phyloP scores from a whole-genome alignment of 768 basidiomycete species.

The Agaricus subrufescens region DNA sequence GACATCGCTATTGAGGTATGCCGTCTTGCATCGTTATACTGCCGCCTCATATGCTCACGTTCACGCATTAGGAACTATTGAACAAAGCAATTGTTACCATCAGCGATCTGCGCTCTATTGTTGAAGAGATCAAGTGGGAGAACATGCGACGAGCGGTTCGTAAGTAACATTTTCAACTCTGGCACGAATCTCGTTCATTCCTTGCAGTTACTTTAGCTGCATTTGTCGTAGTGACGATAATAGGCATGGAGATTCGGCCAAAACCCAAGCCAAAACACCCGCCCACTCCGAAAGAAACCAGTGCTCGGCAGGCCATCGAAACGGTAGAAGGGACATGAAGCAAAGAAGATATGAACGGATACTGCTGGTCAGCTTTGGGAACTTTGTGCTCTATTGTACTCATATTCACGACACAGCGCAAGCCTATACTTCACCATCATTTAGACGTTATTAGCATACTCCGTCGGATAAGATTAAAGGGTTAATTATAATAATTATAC shows the following conservation, averaged over 20 bases:
- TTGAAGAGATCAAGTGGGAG: constrained; percentile 86
- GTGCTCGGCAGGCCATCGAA: constrained; percentile 24
- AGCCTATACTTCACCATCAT: too few species aligned
- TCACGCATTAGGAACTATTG: constrained; percentile 53
- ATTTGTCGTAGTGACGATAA: constrained; percentile 65
- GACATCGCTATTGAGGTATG: constrained; percentile 83
- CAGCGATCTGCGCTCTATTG: constrained; percentile 74
- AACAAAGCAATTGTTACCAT: constrained; percentile 71
- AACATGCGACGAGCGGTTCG: constrained; percentile 83
- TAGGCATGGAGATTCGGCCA: constrained; percentile 64
- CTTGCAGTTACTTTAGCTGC: constrained; percentile 53
- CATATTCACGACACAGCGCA: not conserved
- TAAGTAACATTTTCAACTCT: constrained; percentile 28
- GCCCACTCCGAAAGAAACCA: constrained; percentile 21
- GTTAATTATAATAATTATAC: constrained; percentile 21
- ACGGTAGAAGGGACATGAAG: constrained; percentile 23
- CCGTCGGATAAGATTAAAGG: constrained; percentile 1
- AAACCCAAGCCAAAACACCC: constrained; percentile 27
- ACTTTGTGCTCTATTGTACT: not conserved
- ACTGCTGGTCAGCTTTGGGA: not conserved
- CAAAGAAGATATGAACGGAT: constrained; percentile 25
- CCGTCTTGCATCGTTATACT: not conserved
- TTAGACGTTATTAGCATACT: not conserved
- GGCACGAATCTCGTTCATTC: not conserved
- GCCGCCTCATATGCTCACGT: not conserved